Percentiles rank a stretch among this genome's conserved stretches.
Evolutionary conservation across 345 rosid genomes (phyloP).

Genomic region (Rhizophora mangle): DNA sequence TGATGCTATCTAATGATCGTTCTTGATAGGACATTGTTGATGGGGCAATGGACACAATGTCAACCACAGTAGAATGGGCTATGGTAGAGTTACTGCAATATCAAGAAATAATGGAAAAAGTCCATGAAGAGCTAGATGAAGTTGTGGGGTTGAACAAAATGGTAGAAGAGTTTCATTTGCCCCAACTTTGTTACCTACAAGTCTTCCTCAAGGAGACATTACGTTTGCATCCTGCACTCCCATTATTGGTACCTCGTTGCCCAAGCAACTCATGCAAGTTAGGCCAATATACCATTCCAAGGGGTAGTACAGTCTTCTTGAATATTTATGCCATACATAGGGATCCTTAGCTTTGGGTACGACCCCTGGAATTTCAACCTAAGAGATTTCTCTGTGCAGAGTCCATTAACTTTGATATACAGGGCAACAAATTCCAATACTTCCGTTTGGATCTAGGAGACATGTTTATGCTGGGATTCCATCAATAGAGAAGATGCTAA

Average conservation of each 20-base stretch:
- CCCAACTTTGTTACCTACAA: conserved; percentile 34
- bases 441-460: conserved; percentile 54
- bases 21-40: conserved; percentile 6
- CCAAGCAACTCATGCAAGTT: conserved; percentile 34
- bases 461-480: conserved; percentile 49
- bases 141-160: conserved; percentile 40
- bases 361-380: conserved; percentile 41
- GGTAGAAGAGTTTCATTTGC: conserved; percentile 52
- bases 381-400: conserved; percentile 40
- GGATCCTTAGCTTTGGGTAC: conserved; percentile 48
- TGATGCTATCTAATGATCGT: background rate
- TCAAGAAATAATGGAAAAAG: conserved; percentile 31
- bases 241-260: conserved; percentile 40
- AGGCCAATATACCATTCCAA: conserved; percentile 44
- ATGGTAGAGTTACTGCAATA: conserved; percentile 46
- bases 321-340: conserved; percentile 53
- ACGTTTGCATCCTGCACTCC: conserved; percentile 53
- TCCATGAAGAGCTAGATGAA: conserved; percentile 32
- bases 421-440: conserved; percentile 38
- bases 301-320: conserved; percentile 36
- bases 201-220: conserved; percentile 46
- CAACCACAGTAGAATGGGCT: conserved; percentile 45
- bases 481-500: conserved; percentile 43
- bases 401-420: conserved; percentile 22
- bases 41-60: conserved; percentile 29